phyloP scores from a whole-genome alignment of 495 filamentous ascomycete genomes.

The Sabuloglossum arenarium region DNA sequence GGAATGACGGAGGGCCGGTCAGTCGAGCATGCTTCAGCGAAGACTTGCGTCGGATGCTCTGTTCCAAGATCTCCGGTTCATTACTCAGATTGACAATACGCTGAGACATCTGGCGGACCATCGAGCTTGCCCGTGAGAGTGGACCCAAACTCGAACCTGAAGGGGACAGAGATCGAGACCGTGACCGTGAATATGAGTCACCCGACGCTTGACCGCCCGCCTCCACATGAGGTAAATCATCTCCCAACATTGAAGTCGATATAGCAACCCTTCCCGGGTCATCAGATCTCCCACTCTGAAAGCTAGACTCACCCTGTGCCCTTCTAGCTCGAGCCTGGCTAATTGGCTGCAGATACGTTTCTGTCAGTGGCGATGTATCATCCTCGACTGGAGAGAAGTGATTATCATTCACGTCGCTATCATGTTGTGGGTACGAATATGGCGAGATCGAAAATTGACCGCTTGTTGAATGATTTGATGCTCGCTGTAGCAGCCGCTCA shows the following conservation, averaged over 20 bases:
- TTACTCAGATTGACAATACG: slow-evolving; percentile 95
- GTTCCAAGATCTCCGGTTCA: slow-evolving; percentile 59
- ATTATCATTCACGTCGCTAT: background rate
- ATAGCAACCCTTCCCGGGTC: slow-evolving; percentile 11
- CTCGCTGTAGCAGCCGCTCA: slow-evolving; percentile 1
- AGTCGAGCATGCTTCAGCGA: slow-evolving; percentile 28
- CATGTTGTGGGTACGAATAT: slow-evolving; percentile 1
- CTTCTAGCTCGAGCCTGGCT: slow-evolving; percentile 2
- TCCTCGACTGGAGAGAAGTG: background rate
- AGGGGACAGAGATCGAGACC: slow-evolving; percentile 40
- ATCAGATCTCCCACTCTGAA: slow-evolving; percentile 32
- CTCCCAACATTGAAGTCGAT: slow-evolving; percentile 32
- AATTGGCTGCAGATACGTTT: slow-evolving; percentile 15
- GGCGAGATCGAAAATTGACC: background rate
- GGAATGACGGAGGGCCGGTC: slow-evolving; percentile 34
- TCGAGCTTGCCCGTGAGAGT: slow-evolving; percentile 61
- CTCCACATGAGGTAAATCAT: slow-evolving; percentile 38
- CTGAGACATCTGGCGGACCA: slow-evolving; percentile 91
- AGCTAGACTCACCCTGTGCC: slow-evolving; percentile 30
- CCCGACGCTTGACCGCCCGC: slow-evolving; percentile 26
- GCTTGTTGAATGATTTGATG: background rate
- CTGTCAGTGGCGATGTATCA: slow-evolving; percentile 18
- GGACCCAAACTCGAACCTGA: slow-evolving; percentile 42
- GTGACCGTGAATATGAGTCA: slow-evolving; percentile 22
- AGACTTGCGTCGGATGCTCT: slow-evolving; percentile 47